Conservation (phyloP, 495 filamentous ascomycete genomes). For the Xylaria grammica region DNA sequence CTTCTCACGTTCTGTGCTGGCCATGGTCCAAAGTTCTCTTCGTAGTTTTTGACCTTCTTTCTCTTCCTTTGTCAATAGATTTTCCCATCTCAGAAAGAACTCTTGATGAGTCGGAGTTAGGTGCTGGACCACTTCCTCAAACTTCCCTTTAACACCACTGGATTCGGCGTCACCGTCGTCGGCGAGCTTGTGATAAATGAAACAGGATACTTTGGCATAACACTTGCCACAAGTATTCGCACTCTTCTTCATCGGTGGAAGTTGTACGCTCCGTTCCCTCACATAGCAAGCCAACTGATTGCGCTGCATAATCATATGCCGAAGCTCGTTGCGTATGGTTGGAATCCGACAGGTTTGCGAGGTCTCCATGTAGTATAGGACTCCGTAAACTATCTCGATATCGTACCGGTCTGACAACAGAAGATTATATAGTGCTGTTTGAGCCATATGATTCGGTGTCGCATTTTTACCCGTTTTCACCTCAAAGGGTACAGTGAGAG, state of each 20-base stretch:
- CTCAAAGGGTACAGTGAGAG: conserved; percentile 87
- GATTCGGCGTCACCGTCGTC: conserved; percentile 84
- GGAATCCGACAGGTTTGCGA: conserved; percentile 85
- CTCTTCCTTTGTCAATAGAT: conserved; percentile 91
- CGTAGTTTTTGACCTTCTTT: conserved; percentile 81
- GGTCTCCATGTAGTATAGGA: conserved; percentile 93
- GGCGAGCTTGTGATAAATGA: conserved; percentile 91
- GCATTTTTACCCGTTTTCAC: conserved; percentile 90
- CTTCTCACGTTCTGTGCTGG: conserved; percentile 85
- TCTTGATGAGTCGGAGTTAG: conserved; percentile 72
- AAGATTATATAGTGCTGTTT: conserved; percentile 93
- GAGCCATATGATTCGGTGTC: conserved; percentile 80
- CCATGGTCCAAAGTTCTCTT: conserved; percentile 92
- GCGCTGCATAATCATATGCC: conserved; percentile 95
- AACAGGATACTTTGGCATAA: conserved; percentile 86
- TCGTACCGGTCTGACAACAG: conserved; percentile 95
- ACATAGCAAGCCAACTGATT: conserved; percentile 86
- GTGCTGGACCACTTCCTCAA: conserved; percentile 75
- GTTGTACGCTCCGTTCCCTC: conserved; percentile 71
- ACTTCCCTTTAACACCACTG: conserved; percentile 74
- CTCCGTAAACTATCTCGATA: conserved; percentile 82
- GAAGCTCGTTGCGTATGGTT: conserved; percentile 80
- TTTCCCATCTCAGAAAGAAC: conserved; percentile 95
- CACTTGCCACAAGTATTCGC: conserved; percentile 78
- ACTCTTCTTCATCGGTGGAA: conserved; percentile 86